Evolutionary conservation across 208 protist genomes (phyloP).

Genomic region (Balamuthia mandrillaris): DNA sequence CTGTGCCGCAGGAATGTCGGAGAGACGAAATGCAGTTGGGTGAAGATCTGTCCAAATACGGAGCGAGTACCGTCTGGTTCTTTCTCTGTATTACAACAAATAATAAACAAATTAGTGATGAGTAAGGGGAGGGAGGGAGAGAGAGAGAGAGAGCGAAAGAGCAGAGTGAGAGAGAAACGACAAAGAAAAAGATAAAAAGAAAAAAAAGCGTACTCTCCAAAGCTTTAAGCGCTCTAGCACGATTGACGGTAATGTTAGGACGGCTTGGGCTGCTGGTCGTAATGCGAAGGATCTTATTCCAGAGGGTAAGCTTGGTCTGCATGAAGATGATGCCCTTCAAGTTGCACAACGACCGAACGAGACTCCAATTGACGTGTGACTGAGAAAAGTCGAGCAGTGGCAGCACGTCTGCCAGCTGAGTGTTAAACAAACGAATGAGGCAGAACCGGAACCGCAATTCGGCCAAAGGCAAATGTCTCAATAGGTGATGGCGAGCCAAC

Average conservation of each 20-base stretch:
- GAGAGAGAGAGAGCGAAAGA: too few relatives aligned
- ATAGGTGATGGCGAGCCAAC: too few relatives aligned
- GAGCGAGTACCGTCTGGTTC: slow-evolving; percentile 11
- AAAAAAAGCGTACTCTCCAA: neutral
- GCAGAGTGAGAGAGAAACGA: neutral
- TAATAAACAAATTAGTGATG: too few relatives aligned
- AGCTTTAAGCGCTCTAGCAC: slow-evolving; percentile 4
- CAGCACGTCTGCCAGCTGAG: slow-evolving; percentile 14
- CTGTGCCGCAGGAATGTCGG: slow-evolving; percentile 5
- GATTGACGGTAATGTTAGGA: slow-evolving; percentile 29
- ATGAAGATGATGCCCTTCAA: slow-evolving; percentile 16
- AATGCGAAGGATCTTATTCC: slow-evolving; percentile 38
- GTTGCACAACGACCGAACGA: neutral
- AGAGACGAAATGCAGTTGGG: slow-evolving; percentile 38
- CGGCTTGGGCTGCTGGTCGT: neutral
- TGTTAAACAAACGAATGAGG: slow-evolving; percentile 2
- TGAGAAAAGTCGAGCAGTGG: slow-evolving; percentile 40
- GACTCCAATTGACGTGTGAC: slow-evolving; percentile 13
- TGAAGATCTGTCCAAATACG: slow-evolving; percentile 42
- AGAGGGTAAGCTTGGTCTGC: slow-evolving; percentile 30
- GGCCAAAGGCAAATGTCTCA: too few relatives aligned
- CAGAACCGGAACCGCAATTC: too few relatives aligned
- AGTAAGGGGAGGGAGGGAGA: too few relatives aligned
- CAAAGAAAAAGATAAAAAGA: neutral
- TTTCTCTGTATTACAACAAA: neutral